Percentiles rank a stretch among this genome's conserved stretches.
These are phyloP conservation scores for Plenodomus biglobosus DNA, from an alignment of 2,329 filamentous ascomycete genomes.

Conservation along the genomic window DNA sequence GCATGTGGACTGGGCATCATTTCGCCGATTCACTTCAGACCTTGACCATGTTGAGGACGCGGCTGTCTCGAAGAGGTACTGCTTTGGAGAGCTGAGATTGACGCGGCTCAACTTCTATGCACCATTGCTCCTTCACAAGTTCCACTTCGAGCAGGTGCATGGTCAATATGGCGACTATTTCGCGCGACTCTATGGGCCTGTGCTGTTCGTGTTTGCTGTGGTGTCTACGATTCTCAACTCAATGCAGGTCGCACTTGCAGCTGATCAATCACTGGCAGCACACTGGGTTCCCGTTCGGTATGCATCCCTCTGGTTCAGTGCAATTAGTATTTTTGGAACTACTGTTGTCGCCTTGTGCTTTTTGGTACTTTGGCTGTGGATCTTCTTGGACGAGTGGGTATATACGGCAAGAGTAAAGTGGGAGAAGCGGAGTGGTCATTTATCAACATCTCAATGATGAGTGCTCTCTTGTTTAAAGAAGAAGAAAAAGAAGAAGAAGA, in stretches of 20 bases:
- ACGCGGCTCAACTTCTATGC: conserved; percentile 50
- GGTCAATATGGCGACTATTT: conserved; percentile 39
- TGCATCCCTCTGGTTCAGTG: conserved; percentile 23
- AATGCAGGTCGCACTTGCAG: conserved; percentile 24
- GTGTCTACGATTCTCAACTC: conserved; percentile 22
- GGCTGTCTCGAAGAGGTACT: conserved; percentile 45
- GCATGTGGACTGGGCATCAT: conserved; percentile 24
- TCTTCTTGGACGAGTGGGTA: conserved; percentile 24
- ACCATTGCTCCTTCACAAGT: conserved; percentile 32
- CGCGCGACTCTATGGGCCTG: conserved; percentile 15
- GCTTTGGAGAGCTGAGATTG: conserved; percentile 50
- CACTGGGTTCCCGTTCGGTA: conserved; percentile 10
- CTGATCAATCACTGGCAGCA: conserved; percentile 10
- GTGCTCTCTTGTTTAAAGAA: neutral
- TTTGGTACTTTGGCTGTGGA: conserved; percentile 21
- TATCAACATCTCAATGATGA: conserved; percentile 3
- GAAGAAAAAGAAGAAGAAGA: too few species aligned
- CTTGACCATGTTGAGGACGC: conserved; percentile 30
- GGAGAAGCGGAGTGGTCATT: conserved; percentile 5
- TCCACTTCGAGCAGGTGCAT: conserved; percentile 26
- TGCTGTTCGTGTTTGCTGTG: conserved; percentile 23
- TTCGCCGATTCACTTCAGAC: conserved; percentile 11
- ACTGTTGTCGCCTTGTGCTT: conserved; percentile 18
- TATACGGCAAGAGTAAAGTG: conserved; percentile 14
- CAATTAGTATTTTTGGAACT: conserved; percentile 15